Evolutionary conservation across 148 eudicot genomes (phyloP), one percentile per base, ranked within the genome.

Genomic region (Cornus florida): DNA sequence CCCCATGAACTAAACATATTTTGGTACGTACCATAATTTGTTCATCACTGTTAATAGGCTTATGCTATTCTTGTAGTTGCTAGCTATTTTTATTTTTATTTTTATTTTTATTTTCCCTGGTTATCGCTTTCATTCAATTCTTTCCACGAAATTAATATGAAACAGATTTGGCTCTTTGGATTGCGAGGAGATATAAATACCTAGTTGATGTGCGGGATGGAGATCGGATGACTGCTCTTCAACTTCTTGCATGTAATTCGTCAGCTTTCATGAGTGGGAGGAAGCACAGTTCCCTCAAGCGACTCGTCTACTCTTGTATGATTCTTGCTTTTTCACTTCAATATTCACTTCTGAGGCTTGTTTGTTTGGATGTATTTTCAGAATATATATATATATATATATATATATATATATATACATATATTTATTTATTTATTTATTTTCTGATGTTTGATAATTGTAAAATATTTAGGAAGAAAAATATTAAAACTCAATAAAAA

Each of bases 201-300:
- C 31, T 79, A 19, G 70, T 79, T 20, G 0, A 0, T 13, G 33
- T 7, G 7, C 12, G 65, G 67, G 71, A 79, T 50, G 62, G 28
- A 5, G 35, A 72, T 32, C 65, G 60, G 33, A 79, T 79, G 81
- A 79, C 76, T 39, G 70, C 76, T 72, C 81, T 79, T 65, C 81
- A 79, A 66, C 81, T 72, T 79, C 81, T 79, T 35, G 38, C 38
- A 35, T 35, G 38, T 35, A 35, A 35, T 35, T 4, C 38, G 5
- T 35, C 38, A 35, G 71, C 69, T 20, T 64, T 79, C n/a, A 1
- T 59, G 33, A 12, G 14, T 6, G 67, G 69, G 38, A 24, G 50
- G 0, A 70, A 70, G 2, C 48, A 22, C 22, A 23, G 69, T 20
- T 60, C 0, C 69, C 48, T 60, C 10, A 35, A 75, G 46, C n/a